Evolutionary conservation across 2,329 filamentous ascomycete species (phyloP), one percentile per base, ranked within the genome.

Genomic region (Tothia fuscella): DNA sequence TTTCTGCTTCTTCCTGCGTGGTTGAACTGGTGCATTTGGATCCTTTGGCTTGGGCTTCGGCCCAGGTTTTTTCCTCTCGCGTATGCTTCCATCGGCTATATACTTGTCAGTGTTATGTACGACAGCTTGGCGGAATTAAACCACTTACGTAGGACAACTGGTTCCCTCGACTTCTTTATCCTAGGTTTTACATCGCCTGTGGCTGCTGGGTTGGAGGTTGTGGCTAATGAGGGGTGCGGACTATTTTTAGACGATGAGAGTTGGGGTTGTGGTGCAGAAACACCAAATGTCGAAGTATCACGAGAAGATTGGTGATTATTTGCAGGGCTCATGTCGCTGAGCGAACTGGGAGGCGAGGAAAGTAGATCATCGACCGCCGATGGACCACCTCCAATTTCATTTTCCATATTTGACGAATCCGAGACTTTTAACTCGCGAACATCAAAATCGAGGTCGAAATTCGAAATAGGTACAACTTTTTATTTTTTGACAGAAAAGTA

Each of bases 1-100:
- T 26, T 43, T 37, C 21, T 43, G 32, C 1, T 28, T 13, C 29
- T 44, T 44, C 12, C 28, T 26, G 22, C 33, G 24, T 33, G 42
- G 35, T 17, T 44, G 33, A 22, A 33, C 36, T 29, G 42, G 42
- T 21, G 42, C 42, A 53, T 50, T 56, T 61, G 69, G 46, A 64
- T 73, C 53, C 70, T 81, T 52, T 16, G 42, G 42, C 26, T 39
- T 41, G 26, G 76, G 74, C 54, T 80, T 80, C 38, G 76, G 70
- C 17, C 75, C 76, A 16, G 76, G 74, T 60, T 80, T 80, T 60
- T 78, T 78, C n/a, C 41, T 31, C 24, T 43, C 41, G 4, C 75
- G 62, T 1, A 74, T 72, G 5, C 74, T 53, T 9, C 74, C 74
- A 39, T 73, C 72, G 20, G 31, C 9, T 9, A 10, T 35, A 16